Evolutionary conservation across 2,329 filamentous ascomycete species (phyloP), one percentile per base, ranked within the genome.

Genomic region (Epichloe glyceriae): DNA sequence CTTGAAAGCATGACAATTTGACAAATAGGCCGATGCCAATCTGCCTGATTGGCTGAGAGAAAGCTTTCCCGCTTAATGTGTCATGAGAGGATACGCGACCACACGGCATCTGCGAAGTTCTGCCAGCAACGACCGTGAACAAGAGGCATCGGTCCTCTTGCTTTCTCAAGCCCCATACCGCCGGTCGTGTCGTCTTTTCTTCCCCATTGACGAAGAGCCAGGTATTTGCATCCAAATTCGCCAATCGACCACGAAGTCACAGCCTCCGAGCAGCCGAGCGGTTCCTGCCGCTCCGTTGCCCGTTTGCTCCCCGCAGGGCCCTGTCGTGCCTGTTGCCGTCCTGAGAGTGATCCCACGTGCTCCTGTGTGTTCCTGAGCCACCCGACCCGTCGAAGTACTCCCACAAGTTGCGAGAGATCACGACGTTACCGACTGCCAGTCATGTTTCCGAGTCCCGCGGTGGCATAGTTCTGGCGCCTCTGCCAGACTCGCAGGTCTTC

Each of bases 391-490:
- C 47, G 35, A 49, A 37, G 15, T 8, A 20, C 47, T 47, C 47
- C 54, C 44, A 50, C 51, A 56, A 57, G 22, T 56, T 47, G 54
- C 55, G 49, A 56, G 56, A 59, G 58, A 58, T 59, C 54, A 57
- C 53, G 56, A 60, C 59, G 57, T 56, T 55, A 58, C 55, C 59
- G 57, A 58, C 56, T 54, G 52, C 57, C 64, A 67, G 72, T 70
- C 70, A 74, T 74, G 72, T 71, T 69, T 73, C 60, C 64, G 61
- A 62, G 61, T 64, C 61, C 64, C 63, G 64, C 63, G 61, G 61
- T 61, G 60, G 64, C 72, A 60, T 74, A 73, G 71, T 70, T 67
- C 67, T 71, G 71, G 71, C 71, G 63, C 58, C 62, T 62, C 64
- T 65, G 71, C 72, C 70, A 67, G 70, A 70, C 64, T 62, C 60